Evolutionary conservation across 1,284 basidiomycete genomes (phyloP).

Genomic region (Austropuccinia psidii): DNA sequence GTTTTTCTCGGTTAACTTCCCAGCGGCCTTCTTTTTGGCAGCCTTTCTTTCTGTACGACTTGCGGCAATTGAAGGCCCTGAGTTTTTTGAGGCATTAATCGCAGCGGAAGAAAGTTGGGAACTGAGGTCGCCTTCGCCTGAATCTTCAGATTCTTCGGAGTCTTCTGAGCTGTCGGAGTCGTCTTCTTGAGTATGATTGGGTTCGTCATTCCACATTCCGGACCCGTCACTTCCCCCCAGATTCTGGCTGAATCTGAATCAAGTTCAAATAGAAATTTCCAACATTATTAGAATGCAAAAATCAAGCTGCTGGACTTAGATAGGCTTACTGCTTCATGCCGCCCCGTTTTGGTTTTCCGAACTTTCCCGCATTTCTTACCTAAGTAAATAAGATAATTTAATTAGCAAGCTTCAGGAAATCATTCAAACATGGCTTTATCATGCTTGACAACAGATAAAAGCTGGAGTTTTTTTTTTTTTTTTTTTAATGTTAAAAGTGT

Average conservation of each 20-base stretch:
- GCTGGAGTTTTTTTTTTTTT: too few species aligned
- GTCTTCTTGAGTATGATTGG: background rate
- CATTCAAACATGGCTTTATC: too few species aligned
- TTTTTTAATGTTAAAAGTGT: too few species aligned
- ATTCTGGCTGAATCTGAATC: background rate
- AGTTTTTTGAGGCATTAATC: background rate
- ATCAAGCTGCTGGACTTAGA: background rate
- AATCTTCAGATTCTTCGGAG: conserved; percentile 9
- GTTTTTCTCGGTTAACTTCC: conserved; percentile 41
- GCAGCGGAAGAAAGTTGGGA: conserved; percentile 2
- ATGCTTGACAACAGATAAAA: too few species aligned
- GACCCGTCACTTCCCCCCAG: background rate
- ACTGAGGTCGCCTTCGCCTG: background rate
- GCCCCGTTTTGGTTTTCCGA: conserved; percentile 36
- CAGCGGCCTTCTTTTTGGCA: conserved; percentile 15
- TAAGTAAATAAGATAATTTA: background rate
- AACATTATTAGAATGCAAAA: background rate
- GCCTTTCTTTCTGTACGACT: conserved; percentile 24
- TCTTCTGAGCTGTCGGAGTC: background rate
- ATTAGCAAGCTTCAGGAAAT: too few species aligned
- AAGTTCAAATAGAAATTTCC: background rate
- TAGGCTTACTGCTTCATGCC: conserved; percentile 21
- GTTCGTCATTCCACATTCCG: conserved; percentile 8
- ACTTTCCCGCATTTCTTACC: conserved; percentile 35
- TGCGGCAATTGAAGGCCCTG: background rate